Percentiles rank a stretch among this genome's conserved stretches.
Conservation (phyloP, 2,329 filamentous ascomycete species). For the Cryphonectria nitschkei region DNA sequence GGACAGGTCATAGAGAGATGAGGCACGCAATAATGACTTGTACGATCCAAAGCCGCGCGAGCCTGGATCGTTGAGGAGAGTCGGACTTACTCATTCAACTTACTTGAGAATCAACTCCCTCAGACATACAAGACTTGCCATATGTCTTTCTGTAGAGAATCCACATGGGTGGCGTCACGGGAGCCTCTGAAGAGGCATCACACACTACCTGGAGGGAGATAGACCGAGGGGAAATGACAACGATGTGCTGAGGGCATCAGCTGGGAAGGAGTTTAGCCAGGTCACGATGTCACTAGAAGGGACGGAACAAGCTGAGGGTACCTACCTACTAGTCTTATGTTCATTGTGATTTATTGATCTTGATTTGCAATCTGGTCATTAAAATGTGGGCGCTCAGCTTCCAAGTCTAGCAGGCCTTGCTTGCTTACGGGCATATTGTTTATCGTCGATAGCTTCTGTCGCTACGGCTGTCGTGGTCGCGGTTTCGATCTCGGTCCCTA, state of each 20-base stretch:
- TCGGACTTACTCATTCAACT: neutral
- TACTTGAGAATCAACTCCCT: neutral
- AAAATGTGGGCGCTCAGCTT: neutral
- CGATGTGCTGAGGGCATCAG: neutral
- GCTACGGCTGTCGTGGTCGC: slow-evolving; percentile 18
- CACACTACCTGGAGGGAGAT: neutral
- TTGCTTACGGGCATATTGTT: neutral
- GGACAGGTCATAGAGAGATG: neutral
- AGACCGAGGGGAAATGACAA: neutral
- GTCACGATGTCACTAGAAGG: neutral
- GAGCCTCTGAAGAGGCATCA: neutral
- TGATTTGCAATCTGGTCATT: neutral
- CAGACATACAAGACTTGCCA: neutral
- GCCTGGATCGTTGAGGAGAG: neutral
- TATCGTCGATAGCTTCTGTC: slow-evolving; percentile 26
- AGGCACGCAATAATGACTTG: neutral
- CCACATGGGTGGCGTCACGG: neutral
- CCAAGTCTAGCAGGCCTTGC: neutral
- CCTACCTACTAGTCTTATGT: neutral
- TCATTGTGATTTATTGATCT: slow-evolving; percentile 1
- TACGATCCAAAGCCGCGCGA: neutral
- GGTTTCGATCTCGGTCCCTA: slow-evolving; percentile 20
- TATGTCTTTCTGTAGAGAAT: neutral
- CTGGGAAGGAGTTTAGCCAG: slow-evolving; percentile 4
- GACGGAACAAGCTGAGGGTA: neutral